Conservation (phyloP, 805 yeast species). For the Yarrowia porcina region DNA sequence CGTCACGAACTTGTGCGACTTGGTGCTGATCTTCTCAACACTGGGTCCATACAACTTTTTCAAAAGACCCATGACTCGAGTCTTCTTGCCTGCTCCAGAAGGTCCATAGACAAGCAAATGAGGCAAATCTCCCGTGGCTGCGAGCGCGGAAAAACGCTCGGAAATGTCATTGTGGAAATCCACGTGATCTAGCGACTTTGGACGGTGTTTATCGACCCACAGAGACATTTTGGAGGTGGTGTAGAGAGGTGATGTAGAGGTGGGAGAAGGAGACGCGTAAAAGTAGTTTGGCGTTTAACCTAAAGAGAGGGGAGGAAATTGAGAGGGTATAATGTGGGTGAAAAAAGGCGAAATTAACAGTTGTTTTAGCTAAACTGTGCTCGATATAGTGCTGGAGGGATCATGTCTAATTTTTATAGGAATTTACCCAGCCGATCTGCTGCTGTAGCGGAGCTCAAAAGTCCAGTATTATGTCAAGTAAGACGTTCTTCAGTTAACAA, state of each 20-base stretch:
- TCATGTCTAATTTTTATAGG: too few relatives aligned
- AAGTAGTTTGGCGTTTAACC: slow-evolving; percentile 1
- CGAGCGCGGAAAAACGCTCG: slow-evolving; percentile 56
- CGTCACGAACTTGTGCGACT: slow-evolving; percentile 78
- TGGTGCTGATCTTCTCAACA: slow-evolving; percentile 82
- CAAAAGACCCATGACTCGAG: slow-evolving; percentile 78
- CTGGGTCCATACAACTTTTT: slow-evolving; percentile 78
- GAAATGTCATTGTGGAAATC: slow-evolving; percentile 69
- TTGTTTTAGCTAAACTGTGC: too few relatives aligned
- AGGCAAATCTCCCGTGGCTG: slow-evolving; percentile 80
- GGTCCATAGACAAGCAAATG: slow-evolving; percentile 93
- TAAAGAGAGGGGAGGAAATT: not conserved
- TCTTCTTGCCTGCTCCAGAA: slow-evolving; percentile 95
- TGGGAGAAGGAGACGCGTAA: not conserved
- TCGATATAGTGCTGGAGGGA: too few relatives aligned
- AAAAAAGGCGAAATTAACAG: too few relatives aligned
- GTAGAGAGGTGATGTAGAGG: not conserved
- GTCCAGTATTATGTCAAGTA: too few relatives aligned
- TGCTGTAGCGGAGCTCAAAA: too few relatives aligned
- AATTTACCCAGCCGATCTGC: too few relatives aligned
- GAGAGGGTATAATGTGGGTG: too few relatives aligned
- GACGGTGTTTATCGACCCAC: slow-evolving; percentile 96
- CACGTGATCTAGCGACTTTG: slow-evolving; percentile 59
- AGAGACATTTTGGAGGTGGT: slow-evolving; percentile 60
- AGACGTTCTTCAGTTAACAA: not conserved